Evolutionary conservation across 768 basidiomycete species (phyloP), one percentile per base, ranked within the genome.

Genomic region (Sporobolomyces phaffii): DNA sequence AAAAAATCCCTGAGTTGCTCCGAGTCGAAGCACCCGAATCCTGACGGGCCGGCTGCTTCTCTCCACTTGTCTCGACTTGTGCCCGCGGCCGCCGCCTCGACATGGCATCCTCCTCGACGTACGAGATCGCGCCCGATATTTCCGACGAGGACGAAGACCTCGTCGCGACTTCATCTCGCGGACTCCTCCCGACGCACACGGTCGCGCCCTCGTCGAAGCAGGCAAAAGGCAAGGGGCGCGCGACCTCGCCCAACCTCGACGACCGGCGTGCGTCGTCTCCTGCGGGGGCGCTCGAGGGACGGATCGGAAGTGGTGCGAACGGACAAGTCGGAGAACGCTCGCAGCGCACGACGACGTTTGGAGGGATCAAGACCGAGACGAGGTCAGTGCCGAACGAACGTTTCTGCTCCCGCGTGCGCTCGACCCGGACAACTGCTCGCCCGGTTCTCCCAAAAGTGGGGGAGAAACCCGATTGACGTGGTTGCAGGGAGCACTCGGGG

Each of bases 341-440:
- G 5, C 63, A 63, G 45, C 44, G 70, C 29, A 53, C 48, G 54
- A 64, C 60, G n/a, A 62, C 64, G 18, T 52, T 92, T 15, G 91
- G 90, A n/a, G 91, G 91, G 26, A 82, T 96, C 52, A 85, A 84
- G 73, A 86, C 91, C 3, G 93, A 98, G 79, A 90, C 89, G 54
- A 84, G 93, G 89, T 89, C 77, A 49, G 83, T 75, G 20, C 3
- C 29, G 4, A 31, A 5, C 31, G 9, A 28, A 28, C 10, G 14
- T 26, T 10, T 9, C 48, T 49, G 48, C 18, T 49, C 24, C 26
- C 5, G 8, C 11, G 18, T 26, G n/a, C n/a, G n/a, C n/a, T n/a
- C n/a, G n/a, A n/a, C n/a, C n/a, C n/a, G n/a, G n/a, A n/a, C n/a
- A n/a, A n/a, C n/a, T n/a, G n/a, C n/a, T n/a, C n/a, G n/a, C n/a